Base-by-base conservation (phyloP, 2,329 filamentous ascomycete genomes). In the Trichoderma semiorbis region DNA sequence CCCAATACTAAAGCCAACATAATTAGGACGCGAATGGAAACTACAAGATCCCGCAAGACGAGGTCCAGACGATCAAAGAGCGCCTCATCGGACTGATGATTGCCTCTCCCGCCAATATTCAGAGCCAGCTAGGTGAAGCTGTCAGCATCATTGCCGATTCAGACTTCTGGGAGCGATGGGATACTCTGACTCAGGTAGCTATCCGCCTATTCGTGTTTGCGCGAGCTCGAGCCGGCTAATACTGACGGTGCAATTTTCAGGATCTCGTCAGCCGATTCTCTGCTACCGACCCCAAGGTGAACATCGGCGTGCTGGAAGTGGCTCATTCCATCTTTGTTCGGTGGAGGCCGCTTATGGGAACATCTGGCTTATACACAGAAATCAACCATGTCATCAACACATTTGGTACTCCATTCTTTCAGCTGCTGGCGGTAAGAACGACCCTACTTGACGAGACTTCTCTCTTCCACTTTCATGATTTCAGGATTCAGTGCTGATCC, bases 51-150 rank as follows among this genome's bases (percentile, higher is more conserved):
- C 90, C 93, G 14, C 81, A 86, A 73, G 88, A 93, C 76, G 96
- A 98, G 85, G 95, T 99, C 47, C 84, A 85, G 32, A 93, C 93
- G 57, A 97, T 99, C 86, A 99, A 99, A 85, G 90, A 91, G 78
- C 95, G 98, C 85, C 89, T 99, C 74, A 95, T 99, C 78, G 95
- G 94, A 71, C 87, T 99, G 77, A 99, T 99, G 96, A 97, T 98
- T 78, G 91, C 92, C 10, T 94, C 96, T 28, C 96, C 95, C 5
- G 82, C 93, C 21, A 92, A 90, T 73, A 92, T 99, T 75, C 97
- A 98, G 83, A 90, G 93, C 73, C 96, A 99, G 83, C 88, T 99
- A 47, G 96, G 96, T 76, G 96, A 98, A 80, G 95, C 96, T 74
- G 97, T 98, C 81, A 98, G 95, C 83, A 90, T 97, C 77, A 98